Evolutionary conservation across 1,284 basidiomycete genomes (phyloP).

Genomic region (Trichosporon sp.): DNA sequence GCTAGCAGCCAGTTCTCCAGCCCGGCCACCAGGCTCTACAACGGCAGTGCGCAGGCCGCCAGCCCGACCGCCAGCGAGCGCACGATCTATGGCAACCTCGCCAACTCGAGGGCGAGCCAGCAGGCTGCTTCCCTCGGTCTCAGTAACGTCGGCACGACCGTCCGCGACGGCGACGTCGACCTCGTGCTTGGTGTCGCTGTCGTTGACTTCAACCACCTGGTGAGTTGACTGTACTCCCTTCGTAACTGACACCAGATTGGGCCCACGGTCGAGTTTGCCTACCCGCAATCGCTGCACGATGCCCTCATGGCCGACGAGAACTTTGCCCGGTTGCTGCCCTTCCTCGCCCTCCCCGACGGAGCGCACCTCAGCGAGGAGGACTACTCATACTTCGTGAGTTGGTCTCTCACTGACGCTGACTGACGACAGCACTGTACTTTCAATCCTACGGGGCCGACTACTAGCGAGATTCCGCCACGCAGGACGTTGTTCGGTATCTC

Average conservation of each 20-base stretch:
- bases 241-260: conserved; percentile 66
- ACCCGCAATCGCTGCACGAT: conserved; percentile 62
- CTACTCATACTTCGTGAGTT: conserved; percentile 81
- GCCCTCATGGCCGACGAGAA: conserved; percentile 78
- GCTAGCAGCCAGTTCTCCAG: background rate
- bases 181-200: conserved; percentile 75
- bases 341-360: conserved; percentile 96
- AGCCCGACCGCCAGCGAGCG: conserved; percentile 9
- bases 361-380: conserved; percentile 93
- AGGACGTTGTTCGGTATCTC: conserved; percentile 90
- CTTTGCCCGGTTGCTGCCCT: conserved; percentile 80
- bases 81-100: conserved; percentile 16
- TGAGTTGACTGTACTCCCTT: conserved; percentile 54
- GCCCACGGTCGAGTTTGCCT: conserved; percentile 79
- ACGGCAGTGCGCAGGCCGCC: background rate
- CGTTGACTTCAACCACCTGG: conserved; percentile 88
- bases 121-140: conserved; percentile 1
- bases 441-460: conserved; percentile 35
- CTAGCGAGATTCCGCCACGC: conserved; percentile 46
- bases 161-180: conserved; percentile 27
- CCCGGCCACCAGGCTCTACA: conserved; percentile 1
- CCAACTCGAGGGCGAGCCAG: conserved; percentile 10
- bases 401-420: conserved; percentile 10
- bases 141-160: conserved; percentile 8
- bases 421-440: conserved; percentile 64